Evolutionary conservation across 2,329 filamentous ascomycete genomes (phyloP), one percentile per base, ranked within the genome.

Genomic region (Cercospora zeina): DNA sequence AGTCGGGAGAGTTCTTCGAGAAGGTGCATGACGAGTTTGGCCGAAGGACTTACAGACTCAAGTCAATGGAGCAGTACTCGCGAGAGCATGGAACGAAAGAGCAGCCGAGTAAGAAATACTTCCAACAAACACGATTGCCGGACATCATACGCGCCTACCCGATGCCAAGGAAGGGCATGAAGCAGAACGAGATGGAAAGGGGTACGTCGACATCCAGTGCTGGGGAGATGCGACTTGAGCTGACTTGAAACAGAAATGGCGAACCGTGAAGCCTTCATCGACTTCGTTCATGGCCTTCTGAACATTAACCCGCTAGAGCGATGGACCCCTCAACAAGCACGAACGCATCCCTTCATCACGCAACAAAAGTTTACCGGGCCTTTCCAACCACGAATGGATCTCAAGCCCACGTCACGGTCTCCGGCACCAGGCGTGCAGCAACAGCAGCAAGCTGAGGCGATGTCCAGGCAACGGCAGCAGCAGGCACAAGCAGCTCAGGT

Each of bases 101-200:
- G 77, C 95, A 97, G 76, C 95, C 95, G 21, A 99, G 95, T 85
- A 99, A 99, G 82, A 97, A 97, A 78, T 99, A 99, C 77, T 99
- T 99, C 79, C 90, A 93, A 71, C 92, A 93, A 36, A 97, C 87
- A 42, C 96, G 92, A 1, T 80, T 99, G 58, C 93, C 93, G 3
- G 95, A 99, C 68, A 99, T 99, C 67, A 97, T 99, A 79, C 91
- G 96, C 75, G 92, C 90, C 60, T 99, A 99, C 74, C 90, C 95
- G 5, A 97, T 99, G 93, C 95, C 95, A 53, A 85, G 95, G 72
- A 99, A 99, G 80, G 97, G 97, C 73, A 99, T 99, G 95, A 99
- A 99, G 80, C 92, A 89, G 76, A 90, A 87, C 69, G 95, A 99
- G 78, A 89, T 99, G 67, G 95, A 99, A 71, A 82, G 95, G 89